Evolutionary conservation across 495 filamentous ascomycete genomes (phyloP).

Genomic region (Xylaria curta): DNA sequence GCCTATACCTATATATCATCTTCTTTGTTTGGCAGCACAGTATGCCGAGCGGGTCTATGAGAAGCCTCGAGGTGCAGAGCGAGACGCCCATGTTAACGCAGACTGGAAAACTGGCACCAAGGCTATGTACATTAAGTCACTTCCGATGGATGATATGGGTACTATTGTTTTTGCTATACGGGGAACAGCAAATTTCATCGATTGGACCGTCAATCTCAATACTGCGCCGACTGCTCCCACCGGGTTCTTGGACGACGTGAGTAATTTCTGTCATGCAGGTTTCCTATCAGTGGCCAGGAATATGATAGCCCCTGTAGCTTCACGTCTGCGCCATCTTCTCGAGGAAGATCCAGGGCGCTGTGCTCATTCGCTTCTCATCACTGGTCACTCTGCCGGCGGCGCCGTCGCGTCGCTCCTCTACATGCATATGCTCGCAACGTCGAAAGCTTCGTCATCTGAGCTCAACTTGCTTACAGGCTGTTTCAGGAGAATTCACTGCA

Average conservation of each 20-base stretch:
- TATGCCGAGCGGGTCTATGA: slow-evolving; percentile 76
- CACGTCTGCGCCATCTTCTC: slow-evolving; percentile 68
- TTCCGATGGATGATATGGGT: slow-evolving; percentile 76
- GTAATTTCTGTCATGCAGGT: slow-evolving; percentile 78
- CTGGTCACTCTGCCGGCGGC: slow-evolving; percentile 83
- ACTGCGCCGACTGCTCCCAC: slow-evolving; percentile 65
- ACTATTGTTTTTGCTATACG: slow-evolving; percentile 82
- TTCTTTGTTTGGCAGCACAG: slow-evolving; percentile 75
- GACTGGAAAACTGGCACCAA: slow-evolving; percentile 77
- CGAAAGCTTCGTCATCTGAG: slow-evolving; percentile 61
- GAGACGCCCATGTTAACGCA: slow-evolving; percentile 67
- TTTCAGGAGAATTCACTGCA: slow-evolving; percentile 79
- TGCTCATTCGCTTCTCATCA: slow-evolving; percentile 75
- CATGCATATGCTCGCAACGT: slow-evolving; percentile 73
- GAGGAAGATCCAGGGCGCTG: slow-evolving; percentile 71
- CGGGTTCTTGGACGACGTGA: slow-evolving; percentile 75
- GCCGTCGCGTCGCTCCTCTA: slow-evolving; percentile 80
- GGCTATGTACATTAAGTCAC: slow-evolving; percentile 80
- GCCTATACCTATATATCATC: slow-evolving; percentile 70
- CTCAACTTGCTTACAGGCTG: slow-evolving; percentile 68
- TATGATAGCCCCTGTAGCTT: slow-evolving; percentile 75
- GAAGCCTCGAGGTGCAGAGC: slow-evolving; percentile 63
- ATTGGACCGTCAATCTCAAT: slow-evolving; percentile 83
- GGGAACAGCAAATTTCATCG: slow-evolving; percentile 77
- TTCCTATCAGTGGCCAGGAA: slow-evolving; percentile 76